Conservation (phyloP, 169 alveolate genomes). For the Cryptosporidium sp. region DNA sequence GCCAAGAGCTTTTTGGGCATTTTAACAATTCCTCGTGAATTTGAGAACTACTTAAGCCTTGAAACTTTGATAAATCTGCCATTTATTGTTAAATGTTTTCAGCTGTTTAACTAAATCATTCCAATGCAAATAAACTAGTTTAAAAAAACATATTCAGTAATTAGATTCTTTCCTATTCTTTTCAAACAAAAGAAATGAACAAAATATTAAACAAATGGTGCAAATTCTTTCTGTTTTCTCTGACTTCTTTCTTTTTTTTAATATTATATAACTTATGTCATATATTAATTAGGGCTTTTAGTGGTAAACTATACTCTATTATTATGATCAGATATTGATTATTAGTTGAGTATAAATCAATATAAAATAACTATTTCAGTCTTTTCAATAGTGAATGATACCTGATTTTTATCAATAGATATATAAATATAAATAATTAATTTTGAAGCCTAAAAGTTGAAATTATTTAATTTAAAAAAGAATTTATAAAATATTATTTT, state of each 20-base stretch:
- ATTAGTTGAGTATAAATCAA: background rate
- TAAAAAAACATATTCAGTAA: background rate
- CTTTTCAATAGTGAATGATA: background rate
- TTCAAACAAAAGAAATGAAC: no score
- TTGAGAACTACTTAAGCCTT: constrained; percentile 28
- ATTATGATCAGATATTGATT: background rate
- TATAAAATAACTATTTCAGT: background rate
- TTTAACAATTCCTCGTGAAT: constrained; percentile 46
- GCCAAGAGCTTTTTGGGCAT: constrained; percentile 58
- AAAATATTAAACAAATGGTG: no score
- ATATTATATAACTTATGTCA: no score
- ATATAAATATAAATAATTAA: background rate
- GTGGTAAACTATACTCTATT: no score
- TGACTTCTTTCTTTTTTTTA: background rate
- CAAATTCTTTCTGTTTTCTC: background rate
- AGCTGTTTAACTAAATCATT: background rate
- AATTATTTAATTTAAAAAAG: background rate
- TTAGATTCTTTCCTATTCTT: background rate
- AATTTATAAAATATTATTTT: background rate
- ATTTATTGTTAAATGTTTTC: background rate
- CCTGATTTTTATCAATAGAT: background rate
- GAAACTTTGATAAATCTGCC: constrained; percentile 21
- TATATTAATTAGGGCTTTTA: no score
- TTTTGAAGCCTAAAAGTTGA: background rate
- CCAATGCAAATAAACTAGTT: no score